A percentile compares a stretch with the other conserved stretches of the same genome.
These are phyloP conservation scores for Oryza glaberrima DNA, from an alignment of 176 grass and related monocot species.

Conservation along the genomic window DNA sequence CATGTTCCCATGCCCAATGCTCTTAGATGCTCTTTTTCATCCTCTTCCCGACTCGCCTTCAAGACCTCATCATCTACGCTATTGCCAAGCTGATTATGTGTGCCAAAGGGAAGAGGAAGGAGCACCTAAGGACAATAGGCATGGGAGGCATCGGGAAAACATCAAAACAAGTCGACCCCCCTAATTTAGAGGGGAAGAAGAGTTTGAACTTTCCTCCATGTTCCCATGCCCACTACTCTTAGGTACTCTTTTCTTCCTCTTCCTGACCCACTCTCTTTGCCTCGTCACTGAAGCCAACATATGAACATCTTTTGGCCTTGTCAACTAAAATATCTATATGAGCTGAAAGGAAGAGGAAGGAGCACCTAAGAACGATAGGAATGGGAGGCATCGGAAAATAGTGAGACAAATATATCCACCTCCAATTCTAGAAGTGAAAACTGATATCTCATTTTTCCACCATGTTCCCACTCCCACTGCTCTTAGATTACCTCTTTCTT, in stretches of 20 bases:
- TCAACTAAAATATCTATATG: neutral
- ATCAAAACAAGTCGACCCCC: neutral
- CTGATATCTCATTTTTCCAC: slow-evolving; percentile 26
- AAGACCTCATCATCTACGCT: neutral
- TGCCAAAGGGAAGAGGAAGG: slow-evolving; percentile 40
- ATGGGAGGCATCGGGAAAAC: slow-evolving; percentile 35
- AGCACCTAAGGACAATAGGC: slow-evolving; percentile 22
- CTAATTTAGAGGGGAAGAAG: neutral
- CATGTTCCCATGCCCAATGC: neutral
- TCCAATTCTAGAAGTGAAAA: slow-evolving; percentile 5
- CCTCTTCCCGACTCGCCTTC: neutral
- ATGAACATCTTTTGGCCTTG: neutral
- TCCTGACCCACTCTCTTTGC: neutral
- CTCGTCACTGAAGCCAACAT: neutral
- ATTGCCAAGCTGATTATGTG: neutral
- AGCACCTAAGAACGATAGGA: slow-evolving; percentile 19
- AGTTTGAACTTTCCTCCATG: neutral
- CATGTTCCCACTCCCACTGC: slow-evolving; percentile 56
- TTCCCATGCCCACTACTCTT: slow-evolving; percentile 6
- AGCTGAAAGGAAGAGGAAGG: slow-evolving; percentile 13
- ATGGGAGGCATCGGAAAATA: slow-evolving; percentile 40
- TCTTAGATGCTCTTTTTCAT: slow-evolving; percentile 4
- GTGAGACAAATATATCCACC: slow-evolving; percentile 8
- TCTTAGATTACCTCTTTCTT: slow-evolving; percentile 44
- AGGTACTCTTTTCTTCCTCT: slow-evolving; percentile 15